These are phyloP conservation scores for Apiospora kogelbergensis DNA, from an alignment of 2,329 filamentous ascomycete species.

Conservation along the genomic window DNA sequence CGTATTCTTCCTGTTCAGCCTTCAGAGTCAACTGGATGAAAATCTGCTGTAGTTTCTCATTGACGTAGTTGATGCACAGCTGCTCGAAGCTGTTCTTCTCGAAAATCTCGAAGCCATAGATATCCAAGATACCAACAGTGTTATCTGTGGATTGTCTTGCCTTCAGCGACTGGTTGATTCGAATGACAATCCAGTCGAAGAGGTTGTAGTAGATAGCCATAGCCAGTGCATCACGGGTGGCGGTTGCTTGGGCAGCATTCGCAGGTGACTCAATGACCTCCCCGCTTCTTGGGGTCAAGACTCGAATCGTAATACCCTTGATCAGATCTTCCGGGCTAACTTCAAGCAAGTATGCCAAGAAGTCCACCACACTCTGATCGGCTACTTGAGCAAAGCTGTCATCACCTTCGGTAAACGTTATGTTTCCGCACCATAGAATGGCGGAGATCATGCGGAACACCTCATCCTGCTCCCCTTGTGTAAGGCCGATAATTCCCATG, in stretches of 20 bases:
- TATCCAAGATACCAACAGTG: slow-evolving; percentile 95
- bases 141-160: slow-evolving; percentile 75
- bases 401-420: slow-evolving; percentile 87
- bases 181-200: slow-evolving; percentile 96
- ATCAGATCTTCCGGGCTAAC: slow-evolving; percentile 79
- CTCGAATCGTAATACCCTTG: slow-evolving; percentile 84
- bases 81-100: slow-evolving; percentile 99
- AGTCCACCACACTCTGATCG: slow-evolving; percentile 91
- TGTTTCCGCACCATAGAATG: slow-evolving; percentile 92
- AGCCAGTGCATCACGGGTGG: slow-evolving; percentile 86
- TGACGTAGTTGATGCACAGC: slow-evolving; percentile 99
- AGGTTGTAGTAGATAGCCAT: slow-evolving; percentile 98
- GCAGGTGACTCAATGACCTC: slow-evolving; percentile 74
- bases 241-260: slow-evolving; percentile 81
- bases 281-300: slow-evolving; percentile 69
- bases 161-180: slow-evolving; percentile 85
- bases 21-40: slow-evolving; percentile 98
- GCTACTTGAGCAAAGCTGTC: slow-evolving; percentile 82
- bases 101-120: slow-evolving; percentile 99
- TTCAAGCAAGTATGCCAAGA: slow-evolving; percentile 90
- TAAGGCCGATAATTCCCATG: slow-evolving; percentile 91
- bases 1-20: slow-evolving; percentile 97
- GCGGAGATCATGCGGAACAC: slow-evolving; percentile 95
- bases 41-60: slow-evolving; percentile 98
- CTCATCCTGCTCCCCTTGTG: slow-evolving; percentile 86